These are phyloP conservation scores for Powellomyces hirtus DNA, from an alignment of 192 early-diverging fungal genomes.

Conservation along the genomic window DNA sequence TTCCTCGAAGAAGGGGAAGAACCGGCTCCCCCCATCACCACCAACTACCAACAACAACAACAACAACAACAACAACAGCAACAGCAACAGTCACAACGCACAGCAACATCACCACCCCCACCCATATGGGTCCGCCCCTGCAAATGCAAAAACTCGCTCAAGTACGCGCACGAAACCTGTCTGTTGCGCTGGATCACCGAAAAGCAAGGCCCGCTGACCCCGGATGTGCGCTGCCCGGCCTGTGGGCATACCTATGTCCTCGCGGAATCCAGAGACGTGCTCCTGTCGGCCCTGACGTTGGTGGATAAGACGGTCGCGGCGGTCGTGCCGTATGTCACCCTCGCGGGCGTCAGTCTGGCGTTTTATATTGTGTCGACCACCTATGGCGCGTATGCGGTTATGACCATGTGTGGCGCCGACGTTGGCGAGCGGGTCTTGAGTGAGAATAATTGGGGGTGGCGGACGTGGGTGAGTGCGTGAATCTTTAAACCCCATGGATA, in stretches of 20 bases:
- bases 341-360: slow-evolving; percentile 15
- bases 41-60: too few species aligned
- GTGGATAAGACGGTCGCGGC: slow-evolving; percentile 5
- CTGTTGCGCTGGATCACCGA: slow-evolving; percentile 40
- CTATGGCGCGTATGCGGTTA: slow-evolving; percentile 38
- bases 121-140: slow-evolving; percentile 17
- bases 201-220: slow-evolving; percentile 4
- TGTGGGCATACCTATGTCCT: slow-evolving; percentile 32
- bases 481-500: not conserved
- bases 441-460: slow-evolving; percentile 26
- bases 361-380: slow-evolving; percentile 36
- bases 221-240: slow-evolving; percentile 33
- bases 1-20: slow-evolving; percentile 32
- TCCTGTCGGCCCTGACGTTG: not conserved
- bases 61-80: too few species aligned
- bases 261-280: slow-evolving; percentile 13
- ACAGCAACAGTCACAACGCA: too few species aligned
- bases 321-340: slow-evolving; percentile 13
- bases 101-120: not conserved
- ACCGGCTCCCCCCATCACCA: not conserved
- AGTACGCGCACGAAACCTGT: slow-evolving; percentile 39
- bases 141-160: slow-evolving; percentile 26
- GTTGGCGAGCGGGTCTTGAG: slow-evolving; percentile 27
- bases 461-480: slow-evolving; percentile 29
- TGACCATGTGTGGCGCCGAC: slow-evolving; percentile 34